Evolutionary conservation across 2,329 filamentous ascomycete genomes (phyloP).

Genomic region (Fusarium caatingaense): DNA sequence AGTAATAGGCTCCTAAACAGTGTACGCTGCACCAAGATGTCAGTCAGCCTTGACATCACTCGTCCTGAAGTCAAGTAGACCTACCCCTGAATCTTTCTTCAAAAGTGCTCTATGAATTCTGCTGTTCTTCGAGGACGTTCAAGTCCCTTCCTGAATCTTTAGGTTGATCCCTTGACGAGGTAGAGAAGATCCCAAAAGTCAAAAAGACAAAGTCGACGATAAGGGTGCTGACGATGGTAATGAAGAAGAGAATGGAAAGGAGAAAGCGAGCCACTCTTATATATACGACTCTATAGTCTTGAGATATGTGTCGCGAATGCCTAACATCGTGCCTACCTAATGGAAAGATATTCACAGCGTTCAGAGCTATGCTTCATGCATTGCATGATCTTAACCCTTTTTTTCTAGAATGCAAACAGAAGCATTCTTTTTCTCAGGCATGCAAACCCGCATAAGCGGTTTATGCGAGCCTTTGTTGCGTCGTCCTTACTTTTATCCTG

Average conservation of each 20-base stretch:
- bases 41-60: background rate
- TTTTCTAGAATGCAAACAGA: slow-evolving; percentile 12
- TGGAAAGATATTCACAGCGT: background rate
- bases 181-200: background rate
- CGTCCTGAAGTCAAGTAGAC: background rate
- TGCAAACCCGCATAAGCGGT: slow-evolving; percentile 3
- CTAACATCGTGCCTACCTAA: background rate
- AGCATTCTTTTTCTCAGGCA: background rate
- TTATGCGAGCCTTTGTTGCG: slow-evolving; percentile 9
- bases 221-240: background rate
- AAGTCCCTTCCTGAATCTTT: background rate
- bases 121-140: background rate
- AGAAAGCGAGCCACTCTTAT: background rate
- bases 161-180: background rate
- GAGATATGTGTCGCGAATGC: background rate
- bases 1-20: background rate
- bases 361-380: background rate
- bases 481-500: background rate
- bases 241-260: background rate
- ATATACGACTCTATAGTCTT: background rate
- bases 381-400: background rate
- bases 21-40: background rate
- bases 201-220: background rate
- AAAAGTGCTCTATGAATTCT: background rate
- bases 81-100: background rate